These are phyloP conservation scores for Verticillium nubilum DNA, from an alignment of 2,329 filamentous ascomycete genomes.

Conservation along the genomic window DNA sequence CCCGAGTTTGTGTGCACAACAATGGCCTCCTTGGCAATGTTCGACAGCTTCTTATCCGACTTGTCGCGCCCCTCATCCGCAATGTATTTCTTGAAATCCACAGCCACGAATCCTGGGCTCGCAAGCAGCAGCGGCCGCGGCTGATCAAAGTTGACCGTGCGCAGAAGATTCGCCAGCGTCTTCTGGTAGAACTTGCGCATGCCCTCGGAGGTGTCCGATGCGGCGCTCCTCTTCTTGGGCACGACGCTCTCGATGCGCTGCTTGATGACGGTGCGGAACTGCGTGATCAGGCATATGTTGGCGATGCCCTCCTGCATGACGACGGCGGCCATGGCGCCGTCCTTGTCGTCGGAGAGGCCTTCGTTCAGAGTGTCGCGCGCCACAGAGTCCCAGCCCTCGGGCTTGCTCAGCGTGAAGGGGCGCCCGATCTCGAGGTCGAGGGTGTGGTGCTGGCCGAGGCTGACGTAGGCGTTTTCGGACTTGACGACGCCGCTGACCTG, in stretches of 20 bases:
- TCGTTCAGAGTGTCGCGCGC: slow-evolving; percentile 73
- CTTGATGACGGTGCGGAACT: slow-evolving; percentile 72
- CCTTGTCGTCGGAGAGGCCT: slow-evolving; percentile 70
- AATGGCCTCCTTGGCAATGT: slow-evolving; percentile 55
- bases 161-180: slow-evolving; percentile 67
- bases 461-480: slow-evolving; percentile 46
- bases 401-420: slow-evolving; percentile 84
- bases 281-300: slow-evolving; percentile 77
- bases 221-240: slow-evolving; percentile 61
- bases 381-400: slow-evolving; percentile 77
- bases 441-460: slow-evolving; percentile 52
- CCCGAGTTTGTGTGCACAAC: slow-evolving; percentile 82
- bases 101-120: slow-evolving; percentile 81
- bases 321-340: slow-evolving; percentile 80
- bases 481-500: slow-evolving; percentile 51
- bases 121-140: slow-evolving; percentile 75
- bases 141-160: slow-evolving; percentile 69
- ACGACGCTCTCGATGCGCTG: slow-evolving; percentile 62
- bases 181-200: slow-evolving; percentile 75
- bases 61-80: slow-evolving; percentile 52
- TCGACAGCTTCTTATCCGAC: slow-evolving; percentile 63
- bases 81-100: slow-evolving; percentile 72
- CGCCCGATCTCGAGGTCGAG: slow-evolving; percentile 81
- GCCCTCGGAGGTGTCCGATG: slow-evolving; percentile 63
- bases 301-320: slow-evolving; percentile 88